These are phyloP conservation scores for Nakazawaea anatomiae DNA, from an alignment of 805 yeast genomes.

Conservation along the genomic window DNA sequence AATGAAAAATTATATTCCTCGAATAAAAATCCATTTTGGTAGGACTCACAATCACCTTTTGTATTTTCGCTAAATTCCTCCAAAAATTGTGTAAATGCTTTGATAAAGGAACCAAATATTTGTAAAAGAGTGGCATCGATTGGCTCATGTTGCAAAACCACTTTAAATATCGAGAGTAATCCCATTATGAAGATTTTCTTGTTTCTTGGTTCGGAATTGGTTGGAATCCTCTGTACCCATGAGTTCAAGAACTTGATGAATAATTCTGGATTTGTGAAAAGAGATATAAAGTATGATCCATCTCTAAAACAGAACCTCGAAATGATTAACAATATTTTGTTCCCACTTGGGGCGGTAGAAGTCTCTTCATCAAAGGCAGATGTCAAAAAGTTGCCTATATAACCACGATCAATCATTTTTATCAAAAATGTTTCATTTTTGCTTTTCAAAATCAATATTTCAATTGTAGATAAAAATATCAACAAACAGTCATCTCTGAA, in stretches of 20 bases:
- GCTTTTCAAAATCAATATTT: conserved; percentile 32
- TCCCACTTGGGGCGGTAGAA: conserved; percentile 33
- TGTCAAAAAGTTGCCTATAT: conserved; percentile 34
- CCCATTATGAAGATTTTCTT: conserved; percentile 43
- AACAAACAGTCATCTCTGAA: conserved; percentile 70
- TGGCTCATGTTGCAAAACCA: conserved; percentile 11
- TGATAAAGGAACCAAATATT: conserved; percentile 23
- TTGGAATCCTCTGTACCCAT: conserved; percentile 27
- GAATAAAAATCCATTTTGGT: conserved; percentile 36
- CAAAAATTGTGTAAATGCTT: conserved; percentile 33
- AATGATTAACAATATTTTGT: conserved; percentile 31
- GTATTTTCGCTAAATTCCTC: conserved; percentile 69
- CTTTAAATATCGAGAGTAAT: conserved; percentile 23
- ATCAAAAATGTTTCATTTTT: conserved; percentile 15
- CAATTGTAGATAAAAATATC: conserved; percentile 48
- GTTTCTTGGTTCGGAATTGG: conserved; percentile 68
- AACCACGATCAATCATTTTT: conserved; percentile 35
- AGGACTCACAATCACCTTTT: conserved; percentile 50
- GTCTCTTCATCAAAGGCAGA: conserved; percentile 34
- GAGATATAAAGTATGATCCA: conserved; percentile 26
- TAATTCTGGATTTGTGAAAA: conserved; percentile 10
- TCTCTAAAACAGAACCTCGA: conserved; percentile 30
- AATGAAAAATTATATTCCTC: conserved; percentile 27
- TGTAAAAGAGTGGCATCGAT: conserved; percentile 21
- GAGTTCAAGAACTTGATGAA: conserved; percentile 18